Evolutionary conservation across 2,329 filamentous ascomycete species (phyloP).

Genomic region (Xylariales sp.): DNA sequence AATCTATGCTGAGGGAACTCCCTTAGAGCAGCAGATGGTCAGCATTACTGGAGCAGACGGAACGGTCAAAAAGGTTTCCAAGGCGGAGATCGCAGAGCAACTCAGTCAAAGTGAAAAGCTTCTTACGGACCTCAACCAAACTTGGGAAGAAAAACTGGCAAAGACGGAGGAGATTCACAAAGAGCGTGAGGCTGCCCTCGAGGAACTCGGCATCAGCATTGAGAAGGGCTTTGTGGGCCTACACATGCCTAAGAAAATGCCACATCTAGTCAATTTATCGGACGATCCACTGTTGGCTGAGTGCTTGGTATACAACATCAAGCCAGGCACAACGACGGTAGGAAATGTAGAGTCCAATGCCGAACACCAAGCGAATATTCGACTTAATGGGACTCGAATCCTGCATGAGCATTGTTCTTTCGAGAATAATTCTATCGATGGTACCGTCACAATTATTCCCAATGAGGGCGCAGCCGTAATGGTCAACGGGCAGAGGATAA

Average conservation of each 20-base stretch:
- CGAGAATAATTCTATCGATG: constrained; percentile 81
- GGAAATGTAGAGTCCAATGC: constrained; percentile 87
- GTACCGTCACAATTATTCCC: constrained; percentile 86
- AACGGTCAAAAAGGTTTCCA: constrained; percentile 88
- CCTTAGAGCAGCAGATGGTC: constrained; percentile 92
- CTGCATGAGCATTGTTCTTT: constrained; percentile 90
- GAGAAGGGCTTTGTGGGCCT: constrained; percentile 96
- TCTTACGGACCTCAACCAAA: constrained; percentile 93
- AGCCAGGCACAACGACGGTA: constrained; percentile 89
- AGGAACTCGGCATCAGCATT: constrained; percentile 97
- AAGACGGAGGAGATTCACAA: constrained; percentile 98
- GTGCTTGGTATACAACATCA: constrained; percentile 96
- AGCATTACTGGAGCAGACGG: constrained; percentile 87
- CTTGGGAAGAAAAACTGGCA: constrained; percentile 93
- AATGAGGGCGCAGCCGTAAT: constrained; percentile 93
- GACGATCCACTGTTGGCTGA: constrained; percentile 90
- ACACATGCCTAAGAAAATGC: constrained; percentile 98
- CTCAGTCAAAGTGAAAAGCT: constrained; percentile 95
- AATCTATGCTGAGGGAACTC: constrained; percentile 87
- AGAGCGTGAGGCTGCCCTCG: constrained; percentile 88
- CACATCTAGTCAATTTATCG: constrained; percentile 96
- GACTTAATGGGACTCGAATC: constrained; percentile 90
- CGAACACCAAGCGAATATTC: constrained; percentile 75
- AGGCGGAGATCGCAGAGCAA: constrained; percentile 96
- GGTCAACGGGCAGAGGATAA: constrained; percentile 91